Base-by-base conservation (phyloP, 768 basidiomycete species). In the Leucocoprinus leucothites region DNA sequence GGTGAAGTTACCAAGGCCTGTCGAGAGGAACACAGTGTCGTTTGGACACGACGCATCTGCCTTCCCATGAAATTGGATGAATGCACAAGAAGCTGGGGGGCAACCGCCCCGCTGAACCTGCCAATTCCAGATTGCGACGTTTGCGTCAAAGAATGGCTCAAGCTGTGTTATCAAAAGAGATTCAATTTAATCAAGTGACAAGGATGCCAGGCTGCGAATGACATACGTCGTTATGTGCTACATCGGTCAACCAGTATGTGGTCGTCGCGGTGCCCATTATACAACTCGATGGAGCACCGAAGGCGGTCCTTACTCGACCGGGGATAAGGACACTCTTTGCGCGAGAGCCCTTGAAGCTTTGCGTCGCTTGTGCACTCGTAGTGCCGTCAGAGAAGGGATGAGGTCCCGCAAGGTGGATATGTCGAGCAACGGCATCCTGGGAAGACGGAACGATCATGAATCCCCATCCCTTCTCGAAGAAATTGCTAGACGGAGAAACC, bases 41-140 rank as follows among this genome's bases (percentile, higher is more conserved):
- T 50, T 59, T 0, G 64, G 51, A 56, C 79, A 81, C 0, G 75
- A 70, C 14, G 60, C 62, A 3, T 60, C 28, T 0, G 61, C 70
- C 64, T 81, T 81, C 1, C 77, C 79, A 43, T 81, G 78, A 31
- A 81, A 58, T 50, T 81, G 78, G 19, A 80, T 67, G 47, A 73
- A 79, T 6, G 72, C 77, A 41, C 79, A 80, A 0, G 69, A 67
- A 4, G 65, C 51, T 0, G 69, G 54, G 0, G 71, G 69, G 54
- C 77, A 80, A 7, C 77, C 77, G 2, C 65, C 69, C 3, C 43
- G 36, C 24, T 67, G 60, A 9, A 51, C 50, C 55, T 80, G 77
- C 78, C 77, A 80, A 7, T 62, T 61, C 44, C 66, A 63, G 18
- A 79, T 74, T 3, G 64, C 63, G 9, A 63, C 60, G 46, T 64